Evolutionary conservation across 495 filamentous ascomycete species (phyloP).

Genomic region (Talaromyces adpressus): DNA sequence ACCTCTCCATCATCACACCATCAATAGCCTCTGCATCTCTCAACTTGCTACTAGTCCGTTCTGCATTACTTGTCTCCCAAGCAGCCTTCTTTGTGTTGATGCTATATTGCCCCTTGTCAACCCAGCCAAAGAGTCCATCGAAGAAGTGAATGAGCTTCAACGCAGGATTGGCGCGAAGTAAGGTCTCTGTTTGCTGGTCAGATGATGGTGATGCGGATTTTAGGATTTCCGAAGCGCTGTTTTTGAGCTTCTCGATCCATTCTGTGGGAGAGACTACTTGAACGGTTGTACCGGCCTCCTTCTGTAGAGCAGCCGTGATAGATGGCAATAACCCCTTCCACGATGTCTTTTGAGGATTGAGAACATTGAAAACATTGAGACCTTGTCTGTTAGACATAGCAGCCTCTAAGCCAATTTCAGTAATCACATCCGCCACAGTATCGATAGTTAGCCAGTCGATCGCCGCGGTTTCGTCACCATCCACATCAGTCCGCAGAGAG

Average conservation of each 20-base stretch:
- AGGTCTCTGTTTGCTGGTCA: conserved; percentile 8
- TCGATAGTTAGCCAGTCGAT: conserved; percentile 18
- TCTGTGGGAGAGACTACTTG: conserved; percentile 10
- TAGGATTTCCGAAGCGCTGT: not conserved
- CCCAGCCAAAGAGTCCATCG: not conserved
- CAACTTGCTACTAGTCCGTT: not conserved
- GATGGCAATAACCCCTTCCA: conserved; percentile 16
- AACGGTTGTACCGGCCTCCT: not conserved
- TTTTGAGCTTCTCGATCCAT: conserved; percentile 12
- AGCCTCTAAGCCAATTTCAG: conserved; percentile 18
- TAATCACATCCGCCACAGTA: conserved; percentile 16
- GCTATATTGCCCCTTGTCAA: not conserved
- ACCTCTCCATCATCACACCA: not conserved
- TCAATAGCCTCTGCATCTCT: not conserved
- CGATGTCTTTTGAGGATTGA: conserved; percentile 15
- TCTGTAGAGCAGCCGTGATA: conserved; percentile 2
- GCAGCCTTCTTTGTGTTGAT: not conserved
- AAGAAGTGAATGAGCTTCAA: conserved; percentile 23
- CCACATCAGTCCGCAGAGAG: not conserved
- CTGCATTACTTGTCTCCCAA: not conserved
- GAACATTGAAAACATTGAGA: conserved; percentile 15
- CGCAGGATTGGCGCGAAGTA: conserved; percentile 14
- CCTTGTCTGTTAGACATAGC: not conserved
- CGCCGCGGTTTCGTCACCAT: conserved; percentile 3
- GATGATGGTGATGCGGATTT: not conserved